Conservation (phyloP, 108 stramenopile species). For the Schizochytrium sp. region DNA sequence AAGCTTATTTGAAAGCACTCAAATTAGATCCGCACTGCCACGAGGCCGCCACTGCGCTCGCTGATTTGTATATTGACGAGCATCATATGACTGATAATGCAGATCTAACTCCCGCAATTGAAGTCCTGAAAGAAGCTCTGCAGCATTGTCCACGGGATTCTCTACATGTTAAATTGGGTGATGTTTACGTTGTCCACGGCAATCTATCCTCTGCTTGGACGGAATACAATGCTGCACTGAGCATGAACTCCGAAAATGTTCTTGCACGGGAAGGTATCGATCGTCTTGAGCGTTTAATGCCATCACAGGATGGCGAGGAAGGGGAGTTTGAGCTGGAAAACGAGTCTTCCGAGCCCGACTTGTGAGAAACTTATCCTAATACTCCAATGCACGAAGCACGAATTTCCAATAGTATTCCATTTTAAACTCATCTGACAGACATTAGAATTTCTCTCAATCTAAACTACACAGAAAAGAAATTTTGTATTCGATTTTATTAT, state of each 20-base stretch:
- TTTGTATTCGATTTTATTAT: too few relatives aligned
- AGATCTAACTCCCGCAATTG: slow-evolving; percentile 10
- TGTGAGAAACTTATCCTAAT: too few relatives aligned
- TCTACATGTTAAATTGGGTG: slow-evolving; percentile 34
- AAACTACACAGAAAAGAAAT: too few relatives aligned
- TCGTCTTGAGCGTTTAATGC: slow-evolving; percentile 43
- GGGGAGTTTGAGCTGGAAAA: neutral
- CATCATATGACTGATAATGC: neutral
- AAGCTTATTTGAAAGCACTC: slow-evolving; percentile 48
- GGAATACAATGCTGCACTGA: slow-evolving; percentile 19
- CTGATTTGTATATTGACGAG: slow-evolving; percentile 35
- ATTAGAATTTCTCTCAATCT: too few relatives aligned
- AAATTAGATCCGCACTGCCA: slow-evolving; percentile 48
- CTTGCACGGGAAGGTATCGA: slow-evolving; percentile 1
- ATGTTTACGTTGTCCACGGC: neutral
- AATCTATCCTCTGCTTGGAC: neutral
- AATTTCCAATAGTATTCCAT: too few relatives aligned
- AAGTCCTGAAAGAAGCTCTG: slow-evolving; percentile 7
- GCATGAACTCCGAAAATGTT: neutral
- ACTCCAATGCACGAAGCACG: too few relatives aligned
- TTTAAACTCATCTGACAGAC: too few relatives aligned
- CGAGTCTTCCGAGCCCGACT: neutral
- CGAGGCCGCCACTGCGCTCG: slow-evolving; percentile 56
- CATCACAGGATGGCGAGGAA: neutral
- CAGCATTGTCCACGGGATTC: neutral